phyloP scores from a whole-genome alignment of 352 stramenopile genomes.

The Globisporangium irregulare region DNA sequence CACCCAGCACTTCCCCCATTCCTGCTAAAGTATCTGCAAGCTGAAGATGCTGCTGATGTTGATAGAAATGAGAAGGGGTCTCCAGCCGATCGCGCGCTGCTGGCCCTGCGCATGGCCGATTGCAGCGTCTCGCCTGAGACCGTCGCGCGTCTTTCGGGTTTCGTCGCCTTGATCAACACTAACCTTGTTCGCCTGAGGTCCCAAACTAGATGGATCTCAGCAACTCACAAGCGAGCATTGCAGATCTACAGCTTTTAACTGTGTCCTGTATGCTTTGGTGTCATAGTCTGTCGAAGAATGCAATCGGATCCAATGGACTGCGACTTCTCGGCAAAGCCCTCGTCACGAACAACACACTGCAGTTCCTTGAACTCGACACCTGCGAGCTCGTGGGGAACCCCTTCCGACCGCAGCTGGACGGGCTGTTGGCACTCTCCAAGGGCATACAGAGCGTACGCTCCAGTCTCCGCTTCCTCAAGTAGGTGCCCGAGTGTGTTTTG shows the following conservation, averaged over 20 bases:
- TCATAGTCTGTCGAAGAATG: slow-evolving; percentile 40
- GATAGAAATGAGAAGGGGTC: background rate
- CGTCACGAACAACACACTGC: slow-evolving; percentile 59
- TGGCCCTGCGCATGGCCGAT: slow-evolving; percentile 24
- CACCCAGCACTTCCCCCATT: background rate
- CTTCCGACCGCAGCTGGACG: slow-evolving; percentile 48
- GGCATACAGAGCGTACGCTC: slow-evolving; percentile 56
- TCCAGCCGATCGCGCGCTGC: background rate
- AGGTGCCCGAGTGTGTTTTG: slow-evolving; percentile 6
- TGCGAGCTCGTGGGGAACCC: slow-evolving; percentile 51
- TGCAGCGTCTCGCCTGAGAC: slow-evolving; percentile 17
- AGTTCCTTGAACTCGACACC: slow-evolving; percentile 51
- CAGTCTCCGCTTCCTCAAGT: slow-evolving; percentile 48
- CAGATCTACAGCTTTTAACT: background rate
- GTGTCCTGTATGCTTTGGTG: background rate
- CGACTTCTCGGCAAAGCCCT: slow-evolving; percentile 44
- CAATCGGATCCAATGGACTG: slow-evolving; percentile 38
- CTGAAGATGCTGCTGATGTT: background rate
- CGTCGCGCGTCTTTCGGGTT: slow-evolving; percentile 26
- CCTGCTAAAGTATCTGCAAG: background rate
- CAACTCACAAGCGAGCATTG: background rate
- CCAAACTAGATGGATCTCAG: background rate
- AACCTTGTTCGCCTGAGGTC: slow-evolving; percentile 32
- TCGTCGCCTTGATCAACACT: slow-evolving; percentile 27
- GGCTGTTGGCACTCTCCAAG: slow-evolving; percentile 51